Evolutionary conservation across 805 yeast genomes (phyloP).

Genomic region (Ogataea neopini): DNA sequence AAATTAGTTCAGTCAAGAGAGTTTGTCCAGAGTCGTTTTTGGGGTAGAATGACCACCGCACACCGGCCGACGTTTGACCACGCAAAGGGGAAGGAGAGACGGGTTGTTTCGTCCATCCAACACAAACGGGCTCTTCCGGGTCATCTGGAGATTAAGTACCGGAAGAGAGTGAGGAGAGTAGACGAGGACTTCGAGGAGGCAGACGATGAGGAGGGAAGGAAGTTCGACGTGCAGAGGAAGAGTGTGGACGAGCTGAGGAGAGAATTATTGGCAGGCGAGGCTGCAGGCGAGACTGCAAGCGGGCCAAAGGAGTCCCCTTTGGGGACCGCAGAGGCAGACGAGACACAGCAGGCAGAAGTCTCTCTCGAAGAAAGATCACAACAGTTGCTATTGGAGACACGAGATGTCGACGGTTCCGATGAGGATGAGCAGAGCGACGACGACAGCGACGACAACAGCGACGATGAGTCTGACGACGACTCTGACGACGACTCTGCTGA

Average conservation of each 20-base stretch:
- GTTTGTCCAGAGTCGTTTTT: no score
- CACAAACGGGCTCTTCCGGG: constrained; percentile 58
- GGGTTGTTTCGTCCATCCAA: constrained; percentile 44
- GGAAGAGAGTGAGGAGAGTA: constrained; percentile 31
- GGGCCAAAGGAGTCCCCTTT: background rate
- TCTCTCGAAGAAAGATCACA: constrained; percentile 17
- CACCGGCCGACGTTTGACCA: constrained; percentile 70
- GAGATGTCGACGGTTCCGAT: constrained; percentile 29
- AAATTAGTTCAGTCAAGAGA: background rate
- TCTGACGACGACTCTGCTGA: constrained; percentile 52
- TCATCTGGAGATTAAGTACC: constrained; percentile 51
- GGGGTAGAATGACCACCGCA: constrained; percentile 76
- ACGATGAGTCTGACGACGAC: constrained; percentile 31
- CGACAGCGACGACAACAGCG: constrained; percentile 12
- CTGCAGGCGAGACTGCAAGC: no score
- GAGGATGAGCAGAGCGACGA: constrained; percentile 26
- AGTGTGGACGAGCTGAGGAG: constrained; percentile 21
- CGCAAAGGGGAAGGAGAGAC: constrained; percentile 54
- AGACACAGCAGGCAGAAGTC: constrained; percentile 34
- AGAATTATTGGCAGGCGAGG: constrained; percentile 20
- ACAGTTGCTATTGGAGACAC: constrained; percentile 18
- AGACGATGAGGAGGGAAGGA: constrained; percentile 44
- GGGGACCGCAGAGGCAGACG: background rate
- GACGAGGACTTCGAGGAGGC: constrained; percentile 38
- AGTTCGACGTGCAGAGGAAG: constrained; percentile 15